Evolutionary conservation across 805 yeast genomes (phyloP).

Genomic region (Candida easanensis): DNA sequence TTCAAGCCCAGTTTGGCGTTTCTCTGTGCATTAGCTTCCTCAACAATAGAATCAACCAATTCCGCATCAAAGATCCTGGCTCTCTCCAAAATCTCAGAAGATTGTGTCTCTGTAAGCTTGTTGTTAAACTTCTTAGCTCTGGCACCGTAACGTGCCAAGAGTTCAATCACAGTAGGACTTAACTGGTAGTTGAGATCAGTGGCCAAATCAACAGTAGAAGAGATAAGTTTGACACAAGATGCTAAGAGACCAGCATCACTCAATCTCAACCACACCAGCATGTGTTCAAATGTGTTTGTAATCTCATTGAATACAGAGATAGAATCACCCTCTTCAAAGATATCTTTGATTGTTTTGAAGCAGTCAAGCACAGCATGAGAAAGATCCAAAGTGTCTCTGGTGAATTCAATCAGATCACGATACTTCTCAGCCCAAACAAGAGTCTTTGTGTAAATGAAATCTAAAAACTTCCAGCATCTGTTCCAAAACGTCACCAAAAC

Average conservation of each 20-base stretch:
- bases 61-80: slow-evolving; percentile 54
- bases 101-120: slow-evolving; percentile 65
- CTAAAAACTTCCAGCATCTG: slow-evolving; percentile 67
- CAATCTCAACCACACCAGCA: slow-evolving; percentile 78
- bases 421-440: slow-evolving; percentile 72
- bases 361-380: slow-evolving; percentile 68
- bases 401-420: slow-evolving; percentile 67
- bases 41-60: slow-evolving; percentile 51
- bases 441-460: slow-evolving; percentile 64
- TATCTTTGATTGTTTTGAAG: slow-evolving; percentile 45
- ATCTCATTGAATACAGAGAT: slow-evolving; percentile 47
- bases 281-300: slow-evolving; percentile 60
- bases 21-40: slow-evolving; percentile 39
- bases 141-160: slow-evolving; percentile 61
- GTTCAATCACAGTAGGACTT: slow-evolving; percentile 49
- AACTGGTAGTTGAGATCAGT: slow-evolving; percentile 48
- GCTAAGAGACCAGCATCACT: slow-evolving; percentile 73
- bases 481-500: slow-evolving; percentile 57
- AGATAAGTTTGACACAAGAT: slow-evolving; percentile 70
- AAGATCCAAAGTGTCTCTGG: slow-evolving; percentile 81
- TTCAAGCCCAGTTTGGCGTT: slow-evolving; percentile 23
- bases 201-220: slow-evolving; percentile 64
- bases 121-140: slow-evolving; percentile 67
- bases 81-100: slow-evolving; percentile 56
- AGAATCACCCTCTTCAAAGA: slow-evolving; percentile 23